These are phyloP conservation scores for Coemansia sp. DNA, from an alignment of 192 early-diverging fungal genomes.

Conservation along the genomic window DNA sequence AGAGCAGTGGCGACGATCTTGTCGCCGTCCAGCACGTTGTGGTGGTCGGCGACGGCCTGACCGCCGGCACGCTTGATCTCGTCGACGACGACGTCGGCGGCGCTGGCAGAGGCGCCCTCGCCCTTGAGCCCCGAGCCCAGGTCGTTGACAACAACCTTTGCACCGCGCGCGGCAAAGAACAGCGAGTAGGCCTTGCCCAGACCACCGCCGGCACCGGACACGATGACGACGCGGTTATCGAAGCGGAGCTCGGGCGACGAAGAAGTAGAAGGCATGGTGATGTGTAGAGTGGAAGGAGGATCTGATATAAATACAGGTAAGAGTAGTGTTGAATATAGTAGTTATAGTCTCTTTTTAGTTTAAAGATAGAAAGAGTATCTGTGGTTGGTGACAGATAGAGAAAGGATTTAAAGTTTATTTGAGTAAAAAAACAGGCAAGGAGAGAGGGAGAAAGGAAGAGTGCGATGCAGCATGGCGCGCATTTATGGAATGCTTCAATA, in stretches of 20 bases:
- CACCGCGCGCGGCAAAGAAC: slow-evolving; percentile 87
- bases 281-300: neutral
- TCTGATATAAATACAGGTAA: neutral
- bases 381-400: too few species aligned
- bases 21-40: slow-evolving; percentile 95
- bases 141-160: slow-evolving; percentile 95
- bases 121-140: slow-evolving; percentile 78
- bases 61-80: slow-evolving; percentile 88
- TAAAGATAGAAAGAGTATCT: too few species aligned
- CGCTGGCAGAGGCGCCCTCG: slow-evolving; percentile 69
- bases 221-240: slow-evolving; percentile 83
- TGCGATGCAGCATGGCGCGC: too few species aligned
- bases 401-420: too few species aligned
- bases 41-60: slow-evolving; percentile 93
- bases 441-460: too few species aligned
- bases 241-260: slow-evolving; percentile 60
- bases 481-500: too few species aligned
- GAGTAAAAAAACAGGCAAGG: too few species aligned
- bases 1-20: slow-evolving; percentile 98
- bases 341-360: too few species aligned
- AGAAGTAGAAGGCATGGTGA: slow-evolving; percentile 8
- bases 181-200: slow-evolving; percentile 88
- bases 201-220: slow-evolving; percentile 95
- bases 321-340: neutral
- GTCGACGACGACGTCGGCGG: slow-evolving; percentile 93